Evolutionary conservation across 805 yeast genomes (phyloP).

Genomic region (Hanseniaspora guilliermondii): DNA sequence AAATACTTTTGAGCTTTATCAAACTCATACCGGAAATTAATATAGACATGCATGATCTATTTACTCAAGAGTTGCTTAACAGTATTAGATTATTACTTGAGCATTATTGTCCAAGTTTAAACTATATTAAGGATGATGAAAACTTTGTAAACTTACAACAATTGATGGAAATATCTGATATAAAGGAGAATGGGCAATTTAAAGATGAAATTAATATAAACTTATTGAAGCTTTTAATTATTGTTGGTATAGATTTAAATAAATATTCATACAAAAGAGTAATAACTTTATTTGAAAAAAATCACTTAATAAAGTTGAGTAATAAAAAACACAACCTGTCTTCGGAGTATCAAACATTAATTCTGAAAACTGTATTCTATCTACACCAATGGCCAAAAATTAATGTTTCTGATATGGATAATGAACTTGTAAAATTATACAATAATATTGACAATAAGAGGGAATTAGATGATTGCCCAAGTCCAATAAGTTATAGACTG

Average conservation of each 20-base stretch:
- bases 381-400: not conserved
- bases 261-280: slow-evolving; percentile 3
- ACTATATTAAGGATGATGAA: not conserved
- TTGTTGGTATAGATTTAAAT: slow-evolving; percentile 4
- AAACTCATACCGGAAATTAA: slow-evolving; percentile 10
- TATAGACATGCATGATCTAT: not conserved
- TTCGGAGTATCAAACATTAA: not conserved
- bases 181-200: not conserved
- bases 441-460: slow-evolving; percentile 1
- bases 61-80: not conserved
- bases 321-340: not conserved
- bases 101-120: not conserved
- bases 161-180: not conserved
- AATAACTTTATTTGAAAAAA: not conserved
- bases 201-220: not conserved
- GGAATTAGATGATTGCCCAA: slow-evolving; percentile 5
- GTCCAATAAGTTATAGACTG: slow-evolving; percentile 1
- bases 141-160: not conserved
- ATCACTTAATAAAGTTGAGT: not conserved
- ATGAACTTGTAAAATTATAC: slow-evolving; percentile 1
- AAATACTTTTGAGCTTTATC: not conserved
- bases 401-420: not conserved
- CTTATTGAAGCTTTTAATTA: slow-evolving; percentile 3
- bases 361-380: not conserved
- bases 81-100: slow-evolving; percentile 5